These are phyloP conservation scores for Alternaria sp. DNA, from an alignment of 2,329 filamentous ascomycete genomes.

Conservation along the genomic window DNA sequence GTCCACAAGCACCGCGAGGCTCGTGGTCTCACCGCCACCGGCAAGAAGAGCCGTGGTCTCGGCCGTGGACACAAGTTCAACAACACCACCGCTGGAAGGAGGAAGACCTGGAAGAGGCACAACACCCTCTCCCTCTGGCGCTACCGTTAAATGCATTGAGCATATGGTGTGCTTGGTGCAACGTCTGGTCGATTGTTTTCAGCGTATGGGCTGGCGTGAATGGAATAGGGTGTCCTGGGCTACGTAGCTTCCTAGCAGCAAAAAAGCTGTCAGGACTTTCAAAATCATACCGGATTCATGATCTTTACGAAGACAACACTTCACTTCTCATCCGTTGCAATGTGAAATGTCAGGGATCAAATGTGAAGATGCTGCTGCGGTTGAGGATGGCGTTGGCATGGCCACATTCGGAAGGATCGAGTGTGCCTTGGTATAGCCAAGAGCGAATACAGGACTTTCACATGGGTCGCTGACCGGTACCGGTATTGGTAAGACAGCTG, in stretches of 20 bases:
- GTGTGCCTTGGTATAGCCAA: conserved; percentile 2
- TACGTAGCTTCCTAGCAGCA: conserved; percentile 38
- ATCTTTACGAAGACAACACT: conserved; percentile 24
- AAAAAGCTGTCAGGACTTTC: conserved; percentile 30
- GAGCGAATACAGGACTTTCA: conserved; percentile 2
- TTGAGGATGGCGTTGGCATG: not conserved
- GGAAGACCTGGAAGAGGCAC: conserved; percentile 99
- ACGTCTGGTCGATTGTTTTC: conserved; percentile 39
- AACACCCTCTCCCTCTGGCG: conserved; percentile 99
- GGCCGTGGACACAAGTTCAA: conserved; percentile 99
- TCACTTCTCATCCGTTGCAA: not conserved
- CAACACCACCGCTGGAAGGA: conserved; percentile 95
- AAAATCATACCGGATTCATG: conserved; percentile 43
- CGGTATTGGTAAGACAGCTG: conserved; percentile 10
- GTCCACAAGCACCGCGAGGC: conserved; percentile 99
- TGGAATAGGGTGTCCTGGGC: conserved; percentile 43
- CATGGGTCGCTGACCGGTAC: conserved; percentile 16
- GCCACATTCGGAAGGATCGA: not conserved
- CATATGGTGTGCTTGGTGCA: conserved; percentile 35
- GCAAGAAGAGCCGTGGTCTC: conserved; percentile 99
- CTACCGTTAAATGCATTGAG: conserved; percentile 74
- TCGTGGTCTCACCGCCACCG: conserved; percentile 95
- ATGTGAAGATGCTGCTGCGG: not conserved
- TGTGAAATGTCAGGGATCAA: not conserved
- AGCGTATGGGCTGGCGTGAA: conserved; percentile 43